Base-by-base conservation (phyloP, 139 green algal genomes). In the Pycnococcus provasolii region DNA sequence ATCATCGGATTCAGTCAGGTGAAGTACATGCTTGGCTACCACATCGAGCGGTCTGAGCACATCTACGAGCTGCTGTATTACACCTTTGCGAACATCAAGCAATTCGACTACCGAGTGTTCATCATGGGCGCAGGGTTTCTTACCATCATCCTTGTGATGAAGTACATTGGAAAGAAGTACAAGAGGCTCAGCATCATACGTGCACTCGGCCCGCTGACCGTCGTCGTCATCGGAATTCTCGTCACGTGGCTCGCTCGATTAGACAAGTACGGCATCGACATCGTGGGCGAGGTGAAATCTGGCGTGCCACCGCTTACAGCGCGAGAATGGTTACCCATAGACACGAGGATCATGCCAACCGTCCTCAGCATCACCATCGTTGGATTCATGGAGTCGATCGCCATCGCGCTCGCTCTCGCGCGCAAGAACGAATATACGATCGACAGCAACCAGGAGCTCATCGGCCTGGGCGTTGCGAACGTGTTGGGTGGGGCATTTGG, bases 381-480 rank as follows among this genome's bases (percentile, higher is more conserved):
- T 42, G 83, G 87, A 55, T 58, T 89, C 42, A 71, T 85, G 42
- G 86, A 91, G 70, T 84, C 71, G 53, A 89, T 89, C 44, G 84
- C 82, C 68, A 92, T 92, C 42, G 85, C 85, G 4, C 80, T 85
- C 15, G 81, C 84, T 0, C 72, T 92, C 42, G 86, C 87, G 0
- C 58, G 62, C 46, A 87, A 87, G 77, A 86, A 91, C 70, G 70
- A 81, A 47, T 92, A 95, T 66, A 65, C 81, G 53, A 1, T 79
- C 44, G 70, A 72, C 66, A 64, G 79, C 13, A 90, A 88, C 42
- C 81, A 86, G 71, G 88, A 95, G 80, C 83, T 95, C 60, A 64
- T 83, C 3, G 88, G 75, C 15, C 71, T 94, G 66, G 88, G 88
- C 47, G 51, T 90, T 1, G 83, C 87, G 61, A 95, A 95, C 81